Percentiles rank a stretch among this genome's conserved stretches.
These are phyloP conservation scores for Arxiozyma bovina DNA, from an alignment of 1,139 yeast species.

Conservation along the genomic window DNA sequence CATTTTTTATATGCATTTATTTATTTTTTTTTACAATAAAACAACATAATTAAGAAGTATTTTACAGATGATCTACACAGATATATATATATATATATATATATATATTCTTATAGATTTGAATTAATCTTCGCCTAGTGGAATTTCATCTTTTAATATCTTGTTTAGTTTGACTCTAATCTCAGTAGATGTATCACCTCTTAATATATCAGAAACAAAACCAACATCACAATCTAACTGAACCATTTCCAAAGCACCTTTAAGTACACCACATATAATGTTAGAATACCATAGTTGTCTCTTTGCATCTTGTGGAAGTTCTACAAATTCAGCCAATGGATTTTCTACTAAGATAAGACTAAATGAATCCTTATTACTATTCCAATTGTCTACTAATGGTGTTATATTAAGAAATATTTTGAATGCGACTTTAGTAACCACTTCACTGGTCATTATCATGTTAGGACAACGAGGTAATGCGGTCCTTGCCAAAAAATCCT, in stretches of 20 bases:
- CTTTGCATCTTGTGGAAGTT: slow-evolving; percentile 66
- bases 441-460: slow-evolving; percentile 82
- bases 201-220: slow-evolving; percentile 69
- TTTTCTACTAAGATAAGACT: slow-evolving; percentile 70
- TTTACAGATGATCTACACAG: background rate
- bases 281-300: slow-evolving; percentile 89
- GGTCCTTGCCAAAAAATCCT: slow-evolving; percentile 84
- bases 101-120: background rate
- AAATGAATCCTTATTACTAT: slow-evolving; percentile 65
- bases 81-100: background rate
- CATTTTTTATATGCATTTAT: background rate
- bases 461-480: slow-evolving; percentile 73
- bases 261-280: slow-evolving; percentile 76
- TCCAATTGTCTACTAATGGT: slow-evolving; percentile 73
- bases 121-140: slow-evolving; percentile 83
- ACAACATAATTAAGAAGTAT: too few relatives aligned
- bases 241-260: slow-evolving; percentile 93
- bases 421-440: slow-evolving; percentile 78
- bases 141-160: slow-evolving; percentile 85
- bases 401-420: slow-evolving; percentile 76
- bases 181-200: slow-evolving; percentile 81
- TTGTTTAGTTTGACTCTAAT: slow-evolving; percentile 61
- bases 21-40: too few relatives aligned
- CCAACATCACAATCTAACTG: slow-evolving; percentile 82
- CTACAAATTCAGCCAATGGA: slow-evolving; percentile 92